Evolutionary conservation across 2,329 filamentous ascomycete genomes (phyloP).

Genomic region (Septoria petroselini): DNA sequence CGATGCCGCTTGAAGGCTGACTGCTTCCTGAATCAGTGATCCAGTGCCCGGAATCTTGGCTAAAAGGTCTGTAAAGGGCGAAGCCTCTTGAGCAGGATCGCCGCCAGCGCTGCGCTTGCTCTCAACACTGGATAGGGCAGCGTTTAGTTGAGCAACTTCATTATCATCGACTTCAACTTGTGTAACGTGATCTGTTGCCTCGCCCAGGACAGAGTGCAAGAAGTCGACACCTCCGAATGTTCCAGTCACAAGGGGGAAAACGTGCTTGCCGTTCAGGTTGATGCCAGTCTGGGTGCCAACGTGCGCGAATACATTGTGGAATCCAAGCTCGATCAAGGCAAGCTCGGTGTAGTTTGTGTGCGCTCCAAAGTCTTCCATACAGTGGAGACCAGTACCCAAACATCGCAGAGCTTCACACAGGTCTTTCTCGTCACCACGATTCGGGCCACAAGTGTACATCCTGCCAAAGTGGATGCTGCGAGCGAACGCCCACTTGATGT

Average conservation of each 20-base stretch:
- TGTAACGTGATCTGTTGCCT: constrained; percentile 50
- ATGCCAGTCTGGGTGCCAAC: constrained; percentile 48
- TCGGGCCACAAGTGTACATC: constrained; percentile 46
- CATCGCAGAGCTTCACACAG: constrained; percentile 50
- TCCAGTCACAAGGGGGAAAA: constrained; percentile 54
- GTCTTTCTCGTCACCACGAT: constrained; percentile 46
- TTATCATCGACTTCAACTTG: constrained; percentile 49
- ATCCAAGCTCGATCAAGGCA: constrained; percentile 51
- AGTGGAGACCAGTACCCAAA: constrained; percentile 53
- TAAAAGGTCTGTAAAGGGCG: constrained; percentile 65
- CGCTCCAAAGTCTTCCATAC: constrained; percentile 54
- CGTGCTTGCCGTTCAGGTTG: constrained; percentile 47
- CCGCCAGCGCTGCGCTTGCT: constrained; percentile 35
- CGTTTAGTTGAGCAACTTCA: constrained; percentile 49
- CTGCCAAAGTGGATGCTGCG: constrained; percentile 50
- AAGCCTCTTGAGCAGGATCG: constrained; percentile 35
- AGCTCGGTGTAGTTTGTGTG: constrained; percentile 57
- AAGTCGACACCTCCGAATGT: constrained; percentile 54
- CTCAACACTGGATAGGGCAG: constrained; percentile 43
- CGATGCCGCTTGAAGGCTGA: constrained; percentile 46
- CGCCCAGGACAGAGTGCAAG: constrained; percentile 51
- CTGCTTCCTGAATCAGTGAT: constrained; percentile 47
- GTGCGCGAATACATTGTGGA: constrained; percentile 52
- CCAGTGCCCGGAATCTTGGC: constrained; percentile 66
- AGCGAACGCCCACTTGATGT: constrained; percentile 43